Evolutionary conservation across 176 grass and related monocot species (phyloP).

Genomic region (Paspalum notatum): DNA sequence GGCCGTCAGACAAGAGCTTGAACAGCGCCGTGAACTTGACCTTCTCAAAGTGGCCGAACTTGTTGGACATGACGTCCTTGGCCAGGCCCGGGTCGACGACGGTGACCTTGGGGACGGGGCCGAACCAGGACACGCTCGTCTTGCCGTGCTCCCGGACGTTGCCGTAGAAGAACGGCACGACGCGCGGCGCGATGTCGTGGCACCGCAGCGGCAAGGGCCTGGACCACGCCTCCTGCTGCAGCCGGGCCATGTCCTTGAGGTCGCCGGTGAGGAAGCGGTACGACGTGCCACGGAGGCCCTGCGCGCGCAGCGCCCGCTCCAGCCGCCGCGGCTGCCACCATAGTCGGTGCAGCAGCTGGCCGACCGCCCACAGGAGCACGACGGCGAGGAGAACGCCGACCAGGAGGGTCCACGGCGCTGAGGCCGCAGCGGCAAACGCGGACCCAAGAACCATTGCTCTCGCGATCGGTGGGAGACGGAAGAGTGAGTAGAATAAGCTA

Average conservation of each 20-base stretch:
- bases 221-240: constrained; percentile 44
- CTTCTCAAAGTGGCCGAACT: constrained; percentile 18
- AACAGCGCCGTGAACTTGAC: constrained; percentile 2
- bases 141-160: constrained; percentile 45
- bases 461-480: background rate
- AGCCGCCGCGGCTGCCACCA: constrained; percentile 60
- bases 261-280: constrained; percentile 56
- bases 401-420: constrained; percentile 39
- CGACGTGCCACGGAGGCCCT: constrained; percentile 57
- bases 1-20: constrained; percentile 43
- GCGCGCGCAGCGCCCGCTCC: constrained; percentile 48
- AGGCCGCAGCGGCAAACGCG: background rate
- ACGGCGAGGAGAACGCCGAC: constrained; percentile 21
- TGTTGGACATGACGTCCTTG: constrained; percentile 53
- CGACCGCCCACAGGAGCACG: constrained; percentile 34
- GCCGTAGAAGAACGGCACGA: constrained; percentile 41
- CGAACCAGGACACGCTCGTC: constrained; percentile 54
- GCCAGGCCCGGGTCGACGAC: constrained; percentile 45
- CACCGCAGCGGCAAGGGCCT: constrained; percentile 48
- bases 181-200: constrained; percentile 46
- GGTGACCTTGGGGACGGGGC: constrained; percentile 48
- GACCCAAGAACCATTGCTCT: constrained; percentile 16
- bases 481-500: background rate
- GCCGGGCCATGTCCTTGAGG: constrained; percentile 28
- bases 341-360: constrained; percentile 33